Evolutionary conservation across 306 rosid genomes (phyloP).

Genomic region (Hippophae gyantsensis): DNA sequence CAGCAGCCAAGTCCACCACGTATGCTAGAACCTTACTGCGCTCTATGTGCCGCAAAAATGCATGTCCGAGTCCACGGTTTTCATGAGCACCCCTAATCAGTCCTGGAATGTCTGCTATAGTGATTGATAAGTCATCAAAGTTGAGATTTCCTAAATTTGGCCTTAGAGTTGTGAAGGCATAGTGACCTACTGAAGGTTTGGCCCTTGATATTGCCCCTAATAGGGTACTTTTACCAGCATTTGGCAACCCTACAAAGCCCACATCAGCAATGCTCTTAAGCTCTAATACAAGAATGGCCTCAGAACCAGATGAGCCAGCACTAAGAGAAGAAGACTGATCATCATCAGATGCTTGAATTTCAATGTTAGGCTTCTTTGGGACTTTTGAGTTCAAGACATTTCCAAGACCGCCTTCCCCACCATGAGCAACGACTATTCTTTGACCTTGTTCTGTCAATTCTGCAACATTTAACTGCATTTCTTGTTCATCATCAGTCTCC

Average conservation of each 20-base stretch:
- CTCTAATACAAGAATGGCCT: constrained; percentile 62
- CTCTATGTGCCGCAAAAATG: constrained; percentile 88
- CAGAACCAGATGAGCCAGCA: constrained; percentile 56
- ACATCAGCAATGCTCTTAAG: constrained; percentile 94
- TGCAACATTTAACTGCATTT: constrained; percentile 48
- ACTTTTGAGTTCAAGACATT: constrained; percentile 33
- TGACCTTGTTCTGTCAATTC: constrained; percentile 80
- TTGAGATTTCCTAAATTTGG: constrained; percentile 84
- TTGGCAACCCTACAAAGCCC: constrained; percentile 93
- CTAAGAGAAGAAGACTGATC: constrained; percentile 34
- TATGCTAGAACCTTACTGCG: constrained; percentile 79
- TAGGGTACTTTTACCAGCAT: constrained; percentile 95
- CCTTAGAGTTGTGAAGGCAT: constrained; percentile 87
- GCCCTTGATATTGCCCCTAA: constrained; percentile 85
- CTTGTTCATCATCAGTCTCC: constrained; percentile 31
- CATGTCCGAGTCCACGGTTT: constrained; percentile 82
- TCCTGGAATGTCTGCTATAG: constrained; percentile 90
- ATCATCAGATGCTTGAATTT: constrained; percentile 24
- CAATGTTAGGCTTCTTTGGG: constrained; percentile 31
- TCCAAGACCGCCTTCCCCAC: constrained; percentile 81
- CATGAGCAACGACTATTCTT: constrained; percentile 48
- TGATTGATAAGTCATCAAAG: constrained; percentile 72
- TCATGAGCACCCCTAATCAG: constrained; percentile 89
- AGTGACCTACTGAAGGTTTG: constrained; percentile 72
- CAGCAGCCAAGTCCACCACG: constrained; percentile 81